These are phyloP conservation scores for Sphagnum fallax DNA, from an alignment of 228 moss, liverwort and hornwort genomes.

Conservation along the genomic window DNA sequence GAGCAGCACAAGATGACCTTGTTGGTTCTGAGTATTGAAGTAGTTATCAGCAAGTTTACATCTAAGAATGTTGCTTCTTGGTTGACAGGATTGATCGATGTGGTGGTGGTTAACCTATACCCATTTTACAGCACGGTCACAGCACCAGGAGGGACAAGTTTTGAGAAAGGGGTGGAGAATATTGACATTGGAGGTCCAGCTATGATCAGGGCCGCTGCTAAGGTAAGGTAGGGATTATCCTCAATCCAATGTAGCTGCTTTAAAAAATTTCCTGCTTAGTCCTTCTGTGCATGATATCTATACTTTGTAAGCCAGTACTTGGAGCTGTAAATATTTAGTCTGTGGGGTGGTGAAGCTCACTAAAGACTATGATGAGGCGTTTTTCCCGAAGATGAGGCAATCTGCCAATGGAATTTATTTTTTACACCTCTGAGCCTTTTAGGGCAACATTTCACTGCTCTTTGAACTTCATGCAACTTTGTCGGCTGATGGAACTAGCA, in stretches of 20 bases:
- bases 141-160: conserved; percentile 52
- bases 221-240: conserved; percentile 52
- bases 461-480: too few relatives aligned
- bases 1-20: too few relatives aligned
- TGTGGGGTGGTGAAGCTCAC: background rate
- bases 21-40: too few relatives aligned
- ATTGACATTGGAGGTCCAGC: conserved; percentile 97
- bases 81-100: conserved; percentile 73
- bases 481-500: too few relatives aligned
- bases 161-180: conserved; percentile 80
- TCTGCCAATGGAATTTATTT: conserved; percentile 6
- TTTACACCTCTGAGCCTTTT: conserved; percentile 8
- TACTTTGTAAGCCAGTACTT: too few relatives aligned
- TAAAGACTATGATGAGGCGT: conserved; percentile 3
- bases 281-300: too few relatives aligned
- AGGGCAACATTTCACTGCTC: too few relatives aligned
- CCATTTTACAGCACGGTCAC: conserved; percentile 94
- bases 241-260: background rate
- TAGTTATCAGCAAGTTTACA: too few relatives aligned
- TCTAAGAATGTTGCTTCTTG: too few relatives aligned
- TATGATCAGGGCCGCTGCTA: conserved; percentile 96
- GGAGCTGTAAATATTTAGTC: too few relatives aligned
- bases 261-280: too few relatives aligned
- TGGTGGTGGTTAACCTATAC: conserved; percentile 94
- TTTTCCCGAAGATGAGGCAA: conserved; percentile 13